phyloP scores from a whole-genome alignment of 345 rosid genomes.

The Sonneratia alba region DNA sequence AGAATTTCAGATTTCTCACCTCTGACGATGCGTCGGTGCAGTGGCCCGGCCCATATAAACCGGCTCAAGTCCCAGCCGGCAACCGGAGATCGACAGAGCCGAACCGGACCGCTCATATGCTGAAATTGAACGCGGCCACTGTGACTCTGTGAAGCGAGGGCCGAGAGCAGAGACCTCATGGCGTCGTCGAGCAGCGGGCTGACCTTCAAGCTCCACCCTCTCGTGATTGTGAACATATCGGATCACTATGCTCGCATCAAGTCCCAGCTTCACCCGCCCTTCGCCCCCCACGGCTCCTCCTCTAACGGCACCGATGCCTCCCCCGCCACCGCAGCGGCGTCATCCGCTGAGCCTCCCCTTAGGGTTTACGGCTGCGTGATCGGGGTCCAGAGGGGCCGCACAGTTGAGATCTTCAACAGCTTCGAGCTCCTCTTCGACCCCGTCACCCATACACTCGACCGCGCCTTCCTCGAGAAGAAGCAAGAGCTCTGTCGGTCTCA shows the following conservation, averaged over 20 bases:
- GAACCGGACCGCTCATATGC: background rate
- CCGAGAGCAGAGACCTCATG: slow-evolving; percentile 28
- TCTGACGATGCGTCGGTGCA: too few species aligned
- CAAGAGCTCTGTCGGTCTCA: slow-evolving; percentile 70
- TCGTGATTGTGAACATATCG: slow-evolving; percentile 84
- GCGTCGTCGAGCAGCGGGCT: slow-evolving; percentile 95
- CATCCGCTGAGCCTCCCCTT: slow-evolving; percentile 23
- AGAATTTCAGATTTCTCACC: too few species aligned
- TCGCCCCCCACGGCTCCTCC: slow-evolving; percentile 19
- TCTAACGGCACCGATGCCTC: slow-evolving; percentile 23
- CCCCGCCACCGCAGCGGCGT: slow-evolving; percentile 2
- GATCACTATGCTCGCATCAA: slow-evolving; percentile 90
- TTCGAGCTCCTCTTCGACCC: slow-evolving; percentile 89
- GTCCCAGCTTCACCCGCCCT: slow-evolving; percentile 60
- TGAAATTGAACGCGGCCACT: background rate
- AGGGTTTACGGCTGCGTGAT: slow-evolving; percentile 92
- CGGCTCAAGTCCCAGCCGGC: background rate
- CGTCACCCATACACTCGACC: slow-evolving; percentile 54
- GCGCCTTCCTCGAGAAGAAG: slow-evolving; percentile 86
- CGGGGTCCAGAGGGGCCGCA: slow-evolving; percentile 86
- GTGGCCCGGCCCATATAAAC: background rate
- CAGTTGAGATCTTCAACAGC: slow-evolving; percentile 95
- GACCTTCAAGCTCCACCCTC: slow-evolving; percentile 93
- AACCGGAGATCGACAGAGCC: background rate
- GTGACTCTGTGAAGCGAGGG: background rate